Evolutionary conservation across 495 filamentous ascomycete species (phyloP).

Genomic region (Penicillium atrosanguineum): DNA sequence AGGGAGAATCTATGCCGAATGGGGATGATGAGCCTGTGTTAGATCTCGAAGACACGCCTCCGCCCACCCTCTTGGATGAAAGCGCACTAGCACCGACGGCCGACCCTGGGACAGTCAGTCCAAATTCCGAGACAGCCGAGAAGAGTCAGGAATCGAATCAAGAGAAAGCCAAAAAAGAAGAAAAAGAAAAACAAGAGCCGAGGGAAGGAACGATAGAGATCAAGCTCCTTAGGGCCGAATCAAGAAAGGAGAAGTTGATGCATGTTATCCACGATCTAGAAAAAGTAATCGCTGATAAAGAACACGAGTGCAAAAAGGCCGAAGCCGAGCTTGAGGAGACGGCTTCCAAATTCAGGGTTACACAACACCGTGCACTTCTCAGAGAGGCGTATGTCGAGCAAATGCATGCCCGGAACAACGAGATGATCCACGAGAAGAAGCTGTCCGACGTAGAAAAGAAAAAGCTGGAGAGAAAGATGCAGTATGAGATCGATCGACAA

Average conservation of each 20-base stretch:
- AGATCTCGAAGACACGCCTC: background rate
- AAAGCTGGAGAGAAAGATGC: background rate
- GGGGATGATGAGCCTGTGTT: background rate
- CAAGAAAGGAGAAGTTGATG: background rate
- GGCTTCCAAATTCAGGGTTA: no score
- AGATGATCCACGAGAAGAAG: no score
- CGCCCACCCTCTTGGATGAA: background rate
- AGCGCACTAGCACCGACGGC: background rate
- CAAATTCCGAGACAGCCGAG: background rate
- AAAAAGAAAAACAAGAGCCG: background rate
- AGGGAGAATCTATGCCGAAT: background rate
- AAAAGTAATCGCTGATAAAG: no score
- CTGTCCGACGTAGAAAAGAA: no score
- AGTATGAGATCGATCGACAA: background rate
- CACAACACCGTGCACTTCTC: no score
- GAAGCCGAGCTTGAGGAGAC: no score
- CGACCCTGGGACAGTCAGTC: background rate
- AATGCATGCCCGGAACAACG: no score
- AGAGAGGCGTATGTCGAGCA: no score
- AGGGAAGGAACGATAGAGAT: no score
- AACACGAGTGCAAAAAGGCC: background rate
- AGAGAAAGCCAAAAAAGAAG: background rate
- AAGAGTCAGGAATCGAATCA: background rate
- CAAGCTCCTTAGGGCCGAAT: no score
- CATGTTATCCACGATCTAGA: background rate